phyloP scores from a whole-genome alignment of 345 rosid species.

The Punica granatum region DNA sequence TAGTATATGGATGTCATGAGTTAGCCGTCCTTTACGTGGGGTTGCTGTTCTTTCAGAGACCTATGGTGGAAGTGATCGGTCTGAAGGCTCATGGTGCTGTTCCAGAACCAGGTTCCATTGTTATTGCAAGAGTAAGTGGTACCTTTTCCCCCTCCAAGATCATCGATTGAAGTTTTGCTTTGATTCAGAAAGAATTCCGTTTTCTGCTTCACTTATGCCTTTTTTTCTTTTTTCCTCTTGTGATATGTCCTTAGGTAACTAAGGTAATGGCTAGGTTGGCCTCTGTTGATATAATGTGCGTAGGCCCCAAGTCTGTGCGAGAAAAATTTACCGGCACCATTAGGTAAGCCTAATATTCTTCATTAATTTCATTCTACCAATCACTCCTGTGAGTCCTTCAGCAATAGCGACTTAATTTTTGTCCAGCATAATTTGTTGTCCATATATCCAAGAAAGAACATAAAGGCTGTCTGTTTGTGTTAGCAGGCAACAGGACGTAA shows the following conservation, averaged over 20 bases:
- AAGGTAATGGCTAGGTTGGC: slow-evolving; percentile 80
- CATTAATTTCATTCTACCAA: neutral
- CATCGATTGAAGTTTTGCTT: neutral
- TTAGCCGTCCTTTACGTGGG: neutral
- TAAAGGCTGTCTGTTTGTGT: slow-evolving; percentile 3
- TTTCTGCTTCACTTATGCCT: neutral
- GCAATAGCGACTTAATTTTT: neutral
- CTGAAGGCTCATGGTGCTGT: slow-evolving; percentile 80
- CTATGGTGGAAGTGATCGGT: slow-evolving; percentile 69
- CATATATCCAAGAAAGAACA: neutral
- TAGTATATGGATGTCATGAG: neutral
- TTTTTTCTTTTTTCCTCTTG: neutral
- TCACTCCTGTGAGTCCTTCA: neutral
- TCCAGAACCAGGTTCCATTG: slow-evolving; percentile 79
- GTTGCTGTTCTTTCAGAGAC: slow-evolving; percentile 36
- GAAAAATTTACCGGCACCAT: slow-evolving; percentile 83
- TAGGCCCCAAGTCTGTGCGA: slow-evolving; percentile 64
- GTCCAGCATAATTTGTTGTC: neutral
- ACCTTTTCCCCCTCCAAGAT: neutral
- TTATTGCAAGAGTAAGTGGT: slow-evolving; percentile 62
- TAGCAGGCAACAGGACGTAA: slow-evolving; percentile 87
- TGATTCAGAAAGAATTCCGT: neutral
- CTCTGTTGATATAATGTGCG: slow-evolving; percentile 76
- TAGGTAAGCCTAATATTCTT: slow-evolving; percentile 29
- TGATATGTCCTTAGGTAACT: slow-evolving; percentile 39